A percentile compares a stretch with the other conserved stretches of the same genome.
Conservation (phyloP, 768 basidiomycete genomes). For the Lyophyllum semitale region DNA sequence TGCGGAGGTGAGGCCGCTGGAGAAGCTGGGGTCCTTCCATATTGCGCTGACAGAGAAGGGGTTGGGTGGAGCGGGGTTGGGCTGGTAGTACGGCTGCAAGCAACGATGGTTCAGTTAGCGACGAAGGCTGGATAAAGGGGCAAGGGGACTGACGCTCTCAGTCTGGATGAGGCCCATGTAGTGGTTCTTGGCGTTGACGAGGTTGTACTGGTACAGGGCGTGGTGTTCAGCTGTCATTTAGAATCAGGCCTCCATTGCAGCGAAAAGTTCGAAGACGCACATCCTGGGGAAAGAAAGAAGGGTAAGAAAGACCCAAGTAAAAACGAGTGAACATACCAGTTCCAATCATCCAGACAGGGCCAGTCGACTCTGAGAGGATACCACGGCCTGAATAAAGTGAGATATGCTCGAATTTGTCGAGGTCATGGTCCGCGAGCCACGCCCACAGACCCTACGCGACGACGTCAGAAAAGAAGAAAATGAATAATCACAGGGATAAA, state of each 20-base stretch:
- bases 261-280: no score
- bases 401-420: constrained; percentile 67
- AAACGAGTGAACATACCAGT: constrained; percentile 45
- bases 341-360: constrained; percentile 84
- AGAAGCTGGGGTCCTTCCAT: constrained; percentile 58
- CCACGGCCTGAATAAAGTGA: constrained; percentile 75
- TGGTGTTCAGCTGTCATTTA: constrained; percentile 67
- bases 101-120: not conserved
- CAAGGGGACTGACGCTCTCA: constrained; percentile 56
- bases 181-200: constrained; percentile 64
- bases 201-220: constrained; percentile 66
- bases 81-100: constrained; percentile 69
- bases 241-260: no score
- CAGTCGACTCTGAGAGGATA: constrained; percentile 69
- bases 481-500: not conserved
- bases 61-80: constrained; percentile 51
- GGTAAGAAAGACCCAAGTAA: not conserved
- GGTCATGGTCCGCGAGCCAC: constrained; percentile 81
- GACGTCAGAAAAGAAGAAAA: not conserved
- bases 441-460: constrained; percentile 80
- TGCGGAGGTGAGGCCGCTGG: constrained; percentile 37
- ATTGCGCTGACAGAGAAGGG: constrained; percentile 50
- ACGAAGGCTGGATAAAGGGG: not conserved
- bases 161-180: constrained; percentile 76
- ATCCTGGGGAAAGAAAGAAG: not conserved